phyloP scores from a whole-genome alignment of 2,329 filamentous ascomycete genomes.

The Spiromastix sp. region DNA sequence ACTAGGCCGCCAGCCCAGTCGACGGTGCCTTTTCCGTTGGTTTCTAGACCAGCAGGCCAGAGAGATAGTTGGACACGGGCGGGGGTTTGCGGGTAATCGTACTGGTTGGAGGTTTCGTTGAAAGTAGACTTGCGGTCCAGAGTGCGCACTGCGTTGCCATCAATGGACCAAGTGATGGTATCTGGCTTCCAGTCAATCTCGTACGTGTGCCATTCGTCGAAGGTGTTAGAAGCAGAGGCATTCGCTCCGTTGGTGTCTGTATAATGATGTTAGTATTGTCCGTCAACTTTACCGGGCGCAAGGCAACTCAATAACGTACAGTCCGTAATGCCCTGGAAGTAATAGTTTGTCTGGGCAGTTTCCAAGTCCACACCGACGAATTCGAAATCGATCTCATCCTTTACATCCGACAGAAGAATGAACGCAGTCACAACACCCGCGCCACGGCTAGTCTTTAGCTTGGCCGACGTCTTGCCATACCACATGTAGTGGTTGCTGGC shows the following conservation, averaged over 20 bases:
- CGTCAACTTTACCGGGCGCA: constrained; percentile 2
- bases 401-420: constrained; percentile 87
- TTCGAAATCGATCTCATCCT: constrained; percentile 98
- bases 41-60: constrained; percentile 79
- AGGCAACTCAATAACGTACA: constrained; percentile 51
- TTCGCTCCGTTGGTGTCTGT: constrained; percentile 67
- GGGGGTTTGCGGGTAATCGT: constrained; percentile 83
- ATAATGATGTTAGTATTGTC: constrained; percentile 4
- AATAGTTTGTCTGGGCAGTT: constrained; percentile 87
- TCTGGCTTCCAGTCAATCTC: constrained; percentile 90
- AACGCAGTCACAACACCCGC: constrained; percentile 92
- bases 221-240: constrained; percentile 58
- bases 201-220: constrained; percentile 73
- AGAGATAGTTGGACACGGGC: constrained; percentile 85
- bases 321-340: constrained; percentile 85
- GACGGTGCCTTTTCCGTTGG: constrained; percentile 75
- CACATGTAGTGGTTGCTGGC: constrained; percentile 83
- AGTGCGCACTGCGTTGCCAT: constrained; percentile 66
- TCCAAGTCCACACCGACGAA: constrained; percentile 73
- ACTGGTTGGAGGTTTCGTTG: constrained; percentile 73
- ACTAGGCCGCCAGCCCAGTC: constrained; percentile 86
- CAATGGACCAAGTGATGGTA: constrained; percentile 72
- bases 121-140: constrained; percentile 70
- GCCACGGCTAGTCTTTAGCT: constrained; percentile 73
- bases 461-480: constrained; percentile 89